Base-by-base conservation (phyloP, 1,139 yeast species). In the Geotrichum phurueaensis region DNA sequence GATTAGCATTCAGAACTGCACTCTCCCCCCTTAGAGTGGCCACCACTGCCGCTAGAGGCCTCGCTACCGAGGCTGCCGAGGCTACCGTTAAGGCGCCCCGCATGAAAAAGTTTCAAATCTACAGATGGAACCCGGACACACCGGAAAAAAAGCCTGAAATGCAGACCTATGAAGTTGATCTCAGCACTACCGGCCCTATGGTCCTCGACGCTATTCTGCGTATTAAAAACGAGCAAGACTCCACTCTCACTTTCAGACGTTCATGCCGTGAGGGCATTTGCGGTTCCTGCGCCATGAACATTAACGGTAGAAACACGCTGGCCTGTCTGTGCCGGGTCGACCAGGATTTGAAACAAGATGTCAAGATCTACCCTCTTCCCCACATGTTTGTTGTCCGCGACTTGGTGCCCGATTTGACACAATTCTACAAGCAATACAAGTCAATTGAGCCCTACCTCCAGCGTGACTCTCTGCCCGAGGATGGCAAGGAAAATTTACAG, bases 261-360 rank as follows among this genome's bases (percentile, higher is more conserved):
- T 91, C 98, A 58, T 94, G 99, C 80, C 92, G 99, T 81, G 99
- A 94, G 79, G 99, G 99, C 71, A 95, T 94, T 69, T 94, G 99
- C 80, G 99, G 99, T 57, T 94, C 98, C 4, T 94, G 99, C 81
- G 99, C 99, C 70, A 94, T 94, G 99, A 94, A 94, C 81, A 94
- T 94, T 76, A 96, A 96, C 67, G 99, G 99, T 68, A 83, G 88
- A 74, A 94, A 94, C 82, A 94, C 99, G 45, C 82, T 94, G 71
- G 99, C 99, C 51, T 94, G 99, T 79, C 81, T 95, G 70, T 91
- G 97, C 80, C 87, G 91, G 77, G 91, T 95, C 72, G 96, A 94
- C 75, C 84, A 84, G 69, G 87, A 91, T 76, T 79, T 81, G 55
- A 66, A 84, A 65, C 87, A 87, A 77, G 89, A 86, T 67, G 78